Conservation (phyloP, 2,329 filamentous ascomycete species). For the Sclerotinia trifoliorum region DNA sequence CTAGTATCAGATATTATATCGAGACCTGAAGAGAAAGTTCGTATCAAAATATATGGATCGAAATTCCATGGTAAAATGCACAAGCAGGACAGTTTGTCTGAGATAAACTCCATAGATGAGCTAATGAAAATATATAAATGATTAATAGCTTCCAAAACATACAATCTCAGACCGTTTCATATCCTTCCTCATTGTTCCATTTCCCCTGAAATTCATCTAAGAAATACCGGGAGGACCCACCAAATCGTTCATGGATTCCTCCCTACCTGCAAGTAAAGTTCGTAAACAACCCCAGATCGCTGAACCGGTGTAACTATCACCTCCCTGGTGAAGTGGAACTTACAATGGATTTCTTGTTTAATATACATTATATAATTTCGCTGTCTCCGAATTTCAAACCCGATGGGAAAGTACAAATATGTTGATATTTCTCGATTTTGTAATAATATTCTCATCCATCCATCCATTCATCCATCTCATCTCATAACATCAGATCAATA, state of each 20-base stretch:
- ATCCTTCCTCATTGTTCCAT: neutral
- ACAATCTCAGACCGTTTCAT: neutral
- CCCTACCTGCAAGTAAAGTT: neutral
- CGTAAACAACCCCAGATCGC: constrained; percentile 9
- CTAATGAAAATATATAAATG: neutral
- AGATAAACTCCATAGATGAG: neutral
- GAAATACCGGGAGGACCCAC: constrained; percentile 1
- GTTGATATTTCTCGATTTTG: neutral
- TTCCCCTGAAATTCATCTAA: neutral
- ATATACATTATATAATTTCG: neutral
- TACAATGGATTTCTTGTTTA: neutral
- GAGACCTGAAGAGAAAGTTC: neutral
- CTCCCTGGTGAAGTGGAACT: too few species aligned
- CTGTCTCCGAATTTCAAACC: neutral
- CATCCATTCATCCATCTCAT: neutral
- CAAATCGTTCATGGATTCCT: too few species aligned
- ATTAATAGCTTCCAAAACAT: neutral
- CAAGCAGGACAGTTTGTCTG: too few species aligned
- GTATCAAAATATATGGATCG: neutral
- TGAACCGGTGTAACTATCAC: neutral
- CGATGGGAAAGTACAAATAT: constrained; percentile 1
- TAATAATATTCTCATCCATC: neutral
- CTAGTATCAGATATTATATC: neutral
- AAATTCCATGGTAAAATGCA: neutral
- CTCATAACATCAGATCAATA: too few species aligned